A percentile compares a stretch with the other conserved stretches of the same genome.
phyloP scores from a whole-genome alignment of 805 yeast species.

The Sugiyamaella qingdaonensis region DNA sequence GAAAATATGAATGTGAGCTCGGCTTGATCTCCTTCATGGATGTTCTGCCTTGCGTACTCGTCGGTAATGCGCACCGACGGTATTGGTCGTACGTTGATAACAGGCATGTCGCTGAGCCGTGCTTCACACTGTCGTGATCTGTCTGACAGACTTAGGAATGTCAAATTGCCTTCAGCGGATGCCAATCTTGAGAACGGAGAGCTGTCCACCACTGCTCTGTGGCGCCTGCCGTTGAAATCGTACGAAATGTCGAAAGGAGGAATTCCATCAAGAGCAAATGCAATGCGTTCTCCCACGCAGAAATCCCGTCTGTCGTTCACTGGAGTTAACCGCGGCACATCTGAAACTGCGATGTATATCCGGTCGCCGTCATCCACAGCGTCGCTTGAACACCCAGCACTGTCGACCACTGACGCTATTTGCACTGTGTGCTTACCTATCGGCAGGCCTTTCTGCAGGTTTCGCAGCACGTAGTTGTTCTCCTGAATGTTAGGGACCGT shows the following conservation, averaged over 20 bases:
- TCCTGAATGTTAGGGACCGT: slow-evolving; percentile 43
- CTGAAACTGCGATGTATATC: slow-evolving; percentile 60
- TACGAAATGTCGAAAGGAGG: slow-evolving; percentile 78
- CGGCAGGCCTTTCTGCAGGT: slow-evolving; percentile 41
- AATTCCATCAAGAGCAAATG: slow-evolving; percentile 69
- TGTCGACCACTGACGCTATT: slow-evolving; percentile 57
- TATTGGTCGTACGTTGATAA: slow-evolving; percentile 48
- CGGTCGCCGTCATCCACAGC: slow-evolving; percentile 41
- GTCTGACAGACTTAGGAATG: slow-evolving; percentile 67
- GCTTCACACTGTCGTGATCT: slow-evolving; percentile 64
- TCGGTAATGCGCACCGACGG: slow-evolving; percentile 75
- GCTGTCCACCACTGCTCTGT: slow-evolving; percentile 49
- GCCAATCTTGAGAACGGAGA: slow-evolving; percentile 65
- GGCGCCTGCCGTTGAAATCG: slow-evolving; percentile 58
- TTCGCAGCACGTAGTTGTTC: slow-evolving; percentile 36
- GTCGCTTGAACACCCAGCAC: slow-evolving; percentile 60
- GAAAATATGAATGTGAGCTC: slow-evolving; percentile 76
- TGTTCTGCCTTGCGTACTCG: slow-evolving; percentile 76
- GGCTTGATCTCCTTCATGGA: slow-evolving; percentile 92
- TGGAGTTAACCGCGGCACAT: slow-evolving; percentile 63
- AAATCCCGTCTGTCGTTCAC: slow-evolving; percentile 46
- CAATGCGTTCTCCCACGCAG: slow-evolving; percentile 90
- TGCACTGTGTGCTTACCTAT: slow-evolving; percentile 69
- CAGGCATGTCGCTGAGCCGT: slow-evolving; percentile 26
- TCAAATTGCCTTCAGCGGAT: slow-evolving; percentile 71